Evolutionary conservation across 768 basidiomycete species (phyloP), one percentile per base, ranked within the genome.

Genomic region (Serendipita indica): DNA sequence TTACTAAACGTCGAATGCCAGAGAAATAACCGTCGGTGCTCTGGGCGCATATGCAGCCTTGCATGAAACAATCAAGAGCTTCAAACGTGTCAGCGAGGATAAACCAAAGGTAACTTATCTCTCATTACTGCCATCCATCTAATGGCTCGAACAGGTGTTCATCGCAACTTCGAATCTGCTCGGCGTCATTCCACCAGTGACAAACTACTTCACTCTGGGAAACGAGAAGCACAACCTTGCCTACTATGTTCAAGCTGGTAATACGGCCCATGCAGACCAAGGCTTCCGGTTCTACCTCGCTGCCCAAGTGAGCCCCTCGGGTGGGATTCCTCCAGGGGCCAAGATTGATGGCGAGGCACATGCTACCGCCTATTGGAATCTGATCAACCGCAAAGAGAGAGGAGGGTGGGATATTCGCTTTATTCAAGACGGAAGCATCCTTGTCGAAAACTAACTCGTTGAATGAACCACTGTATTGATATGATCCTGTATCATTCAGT

Each of bases 271-370:
- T 37, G 10, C 14, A 1, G 39, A 22, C 25, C 25, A 37, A 35
- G 57, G 39, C 13, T 58, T 39, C 39, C 13, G 57, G 16, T 58
- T 58, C 39, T 58, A 58, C 33, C 33, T 58, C 16, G 57, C 57
- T 22, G 22, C 57, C 10, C 57, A 58, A 39, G 37, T 58, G 13
- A 30, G 34, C 16, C 32, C 22, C 32, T 20, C 14, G 14, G 57
- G 39, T 3, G 39, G 39, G 33, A 12, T 10, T 25, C 20, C 22
- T 18, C 25, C 37, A 5, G 27, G 34, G 22, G 16, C 12, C 22
- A 37, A 41, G 39, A 25, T 58, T 3, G 12, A 10, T 35, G 35
- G 35, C 57, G 57, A 58, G 18, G 57, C 57, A 39, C 57, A 58
- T 39, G 57, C 27, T 13, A 39, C 33, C 39, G 57, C 39, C 1